These are phyloP conservation scores for Phytopythium ostracodes DNA, from an alignment of 352 stramenopile genomes.

Conservation along the genomic window DNA sequence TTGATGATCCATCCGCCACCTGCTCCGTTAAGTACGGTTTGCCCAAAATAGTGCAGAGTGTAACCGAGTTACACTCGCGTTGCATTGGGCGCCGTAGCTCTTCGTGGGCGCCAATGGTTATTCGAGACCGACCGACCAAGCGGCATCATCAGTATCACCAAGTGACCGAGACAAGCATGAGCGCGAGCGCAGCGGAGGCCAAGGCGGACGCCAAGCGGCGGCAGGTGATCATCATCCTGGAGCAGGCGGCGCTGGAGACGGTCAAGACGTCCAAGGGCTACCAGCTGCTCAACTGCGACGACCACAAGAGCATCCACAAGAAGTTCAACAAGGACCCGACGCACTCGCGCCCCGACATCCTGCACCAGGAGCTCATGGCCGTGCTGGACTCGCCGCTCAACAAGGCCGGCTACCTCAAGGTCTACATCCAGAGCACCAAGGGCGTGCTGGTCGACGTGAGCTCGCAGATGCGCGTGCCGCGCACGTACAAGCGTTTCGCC, in stretches of 20 bases:
- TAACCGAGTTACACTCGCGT: background rate
- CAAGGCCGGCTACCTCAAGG: slow-evolving; percentile 97
- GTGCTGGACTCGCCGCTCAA: slow-evolving; percentile 99
- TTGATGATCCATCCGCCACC: background rate
- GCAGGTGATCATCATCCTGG: slow-evolving; percentile 96
- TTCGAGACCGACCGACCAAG: background rate
- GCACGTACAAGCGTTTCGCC: slow-evolving; percentile 99
- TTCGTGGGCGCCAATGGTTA: slow-evolving; percentile 1
- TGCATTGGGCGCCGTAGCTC: background rate
- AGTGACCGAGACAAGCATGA: slow-evolving; percentile 16
- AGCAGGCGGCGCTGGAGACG: slow-evolving; percentile 98
- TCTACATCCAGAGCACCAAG: slow-evolving; percentile 96
- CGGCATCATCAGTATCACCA: background rate
- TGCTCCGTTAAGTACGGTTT: background rate
- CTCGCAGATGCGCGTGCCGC: slow-evolving; percentile 96
- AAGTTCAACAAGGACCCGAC: slow-evolving; percentile 96
- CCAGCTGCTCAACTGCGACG: slow-evolving; percentile 99
- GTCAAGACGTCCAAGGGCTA: slow-evolving; percentile 99
- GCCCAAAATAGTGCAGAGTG: background rate
- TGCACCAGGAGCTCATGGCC: slow-evolving; percentile 98
- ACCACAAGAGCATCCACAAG: slow-evolving; percentile 95
- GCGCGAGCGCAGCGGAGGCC: slow-evolving; percentile 54
- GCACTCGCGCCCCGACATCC: slow-evolving; percentile 98
- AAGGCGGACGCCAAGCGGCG: slow-evolving; percentile 78
- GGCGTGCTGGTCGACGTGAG: slow-evolving; percentile 99